Evolutionary conservation across 2,329 filamentous ascomycete genomes (phyloP).

Genomic region (Parascedosporium putredinis): DNA sequence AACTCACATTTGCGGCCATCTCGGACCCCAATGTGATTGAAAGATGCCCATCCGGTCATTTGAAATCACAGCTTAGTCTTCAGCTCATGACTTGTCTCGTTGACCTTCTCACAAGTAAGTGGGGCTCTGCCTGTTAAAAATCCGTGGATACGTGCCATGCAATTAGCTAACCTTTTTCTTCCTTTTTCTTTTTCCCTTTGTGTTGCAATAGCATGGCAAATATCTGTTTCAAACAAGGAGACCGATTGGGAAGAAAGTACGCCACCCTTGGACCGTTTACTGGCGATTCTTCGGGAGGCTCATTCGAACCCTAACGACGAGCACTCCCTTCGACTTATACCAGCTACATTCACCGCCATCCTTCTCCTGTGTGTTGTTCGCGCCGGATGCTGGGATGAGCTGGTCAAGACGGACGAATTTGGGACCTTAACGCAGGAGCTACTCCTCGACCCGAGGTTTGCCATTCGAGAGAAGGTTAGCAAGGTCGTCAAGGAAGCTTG

Average conservation of each 20-base stretch:
- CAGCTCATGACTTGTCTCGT: slow-evolving; percentile 8
- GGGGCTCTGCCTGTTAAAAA: no score
- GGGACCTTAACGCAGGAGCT: slow-evolving; percentile 5
- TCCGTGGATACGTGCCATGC: no score
- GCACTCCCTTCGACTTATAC: slow-evolving; percentile 13
- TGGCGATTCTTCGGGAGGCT: slow-evolving; percentile 18
- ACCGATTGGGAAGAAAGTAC: not conserved
- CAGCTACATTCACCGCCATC: slow-evolving; percentile 26
- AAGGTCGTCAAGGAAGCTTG: slow-evolving; percentile 5
- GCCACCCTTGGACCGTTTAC: slow-evolving; percentile 20
- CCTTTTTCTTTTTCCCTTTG: not conserved
- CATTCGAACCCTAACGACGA: slow-evolving; percentile 9
- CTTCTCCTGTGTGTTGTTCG: slow-evolving; percentile 29
- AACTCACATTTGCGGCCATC: slow-evolving; percentile 49
- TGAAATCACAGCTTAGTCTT: slow-evolving; percentile 3
- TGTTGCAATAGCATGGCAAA: not conserved
- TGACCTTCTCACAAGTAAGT: not conserved
- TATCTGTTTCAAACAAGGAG: not conserved
- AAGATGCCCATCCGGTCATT: slow-evolving; percentile 10
- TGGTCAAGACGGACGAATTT: slow-evolving; percentile 4
- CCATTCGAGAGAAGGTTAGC: not conserved
- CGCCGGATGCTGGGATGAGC: slow-evolving; percentile 25
- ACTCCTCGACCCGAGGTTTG: slow-evolving; percentile 2
- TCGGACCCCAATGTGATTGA: slow-evolving; percentile 44
- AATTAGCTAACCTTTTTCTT: no score